phyloP scores from a whole-genome alignment of 495 filamentous ascomycete genomes.

The Evansstolkia leycettana region DNA sequence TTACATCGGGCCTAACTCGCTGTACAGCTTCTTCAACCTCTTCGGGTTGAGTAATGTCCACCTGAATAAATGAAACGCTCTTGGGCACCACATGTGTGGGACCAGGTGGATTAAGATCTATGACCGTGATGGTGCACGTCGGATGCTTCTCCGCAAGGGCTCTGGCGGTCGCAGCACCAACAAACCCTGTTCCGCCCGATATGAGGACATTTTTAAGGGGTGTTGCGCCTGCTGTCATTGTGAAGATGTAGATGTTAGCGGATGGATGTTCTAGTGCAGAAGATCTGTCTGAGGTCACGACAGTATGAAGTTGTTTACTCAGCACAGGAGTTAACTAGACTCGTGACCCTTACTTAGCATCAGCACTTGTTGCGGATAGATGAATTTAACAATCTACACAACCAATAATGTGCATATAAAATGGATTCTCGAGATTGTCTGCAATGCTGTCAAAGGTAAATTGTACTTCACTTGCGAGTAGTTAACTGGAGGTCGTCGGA shows the following conservation, averaged over 20 bases:
- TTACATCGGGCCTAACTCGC: conserved; percentile 21
- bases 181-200: conserved; percentile 42
- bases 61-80: conserved; percentile 18
- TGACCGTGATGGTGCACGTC: conserved; percentile 27
- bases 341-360: too few species aligned
- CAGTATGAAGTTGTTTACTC: too few species aligned
- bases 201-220: conserved; percentile 29
- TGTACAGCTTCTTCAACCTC: conserved; percentile 19
- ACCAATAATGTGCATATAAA: too few species aligned
- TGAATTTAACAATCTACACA: too few species aligned
- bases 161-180: conserved; percentile 31
- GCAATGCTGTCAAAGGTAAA: too few species aligned
- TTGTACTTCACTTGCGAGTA: too few species aligned
- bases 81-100: conserved; percentile 17
- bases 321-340: too few species aligned
- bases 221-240: conserved; percentile 6
- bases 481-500: too few species aligned
- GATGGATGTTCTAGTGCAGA: background rate
- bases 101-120: conserved; percentile 27
- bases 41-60: conserved; percentile 22
- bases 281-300: background rate
- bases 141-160: conserved; percentile 31
- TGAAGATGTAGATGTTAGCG: background rate
- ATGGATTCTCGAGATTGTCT: too few species aligned
- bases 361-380: background rate